Evolutionary conservation across 164 flowering plant species (phyloP).

Genomic region (Kalanchoe fedtschenkoi): DNA sequence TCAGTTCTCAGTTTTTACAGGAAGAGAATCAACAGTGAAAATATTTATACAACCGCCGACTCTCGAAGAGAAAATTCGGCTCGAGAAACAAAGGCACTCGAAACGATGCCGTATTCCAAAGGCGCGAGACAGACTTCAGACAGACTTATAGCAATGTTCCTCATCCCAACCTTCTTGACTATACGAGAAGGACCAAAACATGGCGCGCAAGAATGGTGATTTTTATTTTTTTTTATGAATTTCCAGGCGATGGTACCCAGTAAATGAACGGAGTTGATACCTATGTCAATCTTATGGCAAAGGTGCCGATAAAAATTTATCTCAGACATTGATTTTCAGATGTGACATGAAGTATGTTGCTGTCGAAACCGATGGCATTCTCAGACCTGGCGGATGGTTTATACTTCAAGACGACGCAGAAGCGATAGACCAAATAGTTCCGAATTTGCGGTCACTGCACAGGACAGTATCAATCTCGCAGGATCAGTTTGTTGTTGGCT

Average conservation of each 20-base stretch:
- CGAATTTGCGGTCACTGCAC: constrained; percentile 58
- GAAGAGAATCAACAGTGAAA: too few species aligned
- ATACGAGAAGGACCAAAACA: constrained; percentile 85
- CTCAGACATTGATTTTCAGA: too few species aligned
- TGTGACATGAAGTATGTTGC: constrained; percentile 56
- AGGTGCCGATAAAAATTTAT: too few species aligned
- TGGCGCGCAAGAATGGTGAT: constrained; percentile 62
- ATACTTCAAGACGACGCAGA: constrained; percentile 53
- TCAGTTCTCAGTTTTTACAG: too few species aligned
- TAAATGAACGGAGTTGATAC: constrained; percentile 62
- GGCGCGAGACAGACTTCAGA: too few species aligned
- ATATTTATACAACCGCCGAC: too few species aligned
- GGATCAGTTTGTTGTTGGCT: constrained; percentile 56
- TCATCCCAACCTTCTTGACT: constrained; percentile 83
- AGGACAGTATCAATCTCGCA: constrained; percentile 47
- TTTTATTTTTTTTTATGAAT: constrained; percentile 53
- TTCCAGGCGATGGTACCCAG: constrained; percentile 97
- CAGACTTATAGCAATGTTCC: constrained; percentile 88
- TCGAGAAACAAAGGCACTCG: too few species aligned
- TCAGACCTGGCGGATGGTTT: constrained; percentile 76
- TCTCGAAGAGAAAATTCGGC: too few species aligned
- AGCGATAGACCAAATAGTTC: constrained; percentile 36
- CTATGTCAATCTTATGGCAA: constrained; percentile 47
- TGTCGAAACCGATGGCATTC: constrained; percentile 72
- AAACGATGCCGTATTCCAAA: too few species aligned